Evolutionary conservation across 2,329 filamentous ascomycete species (phyloP), one percentile per base, ranked within the genome.

Genomic region (Fonsecaea multimorphosa): DNA sequence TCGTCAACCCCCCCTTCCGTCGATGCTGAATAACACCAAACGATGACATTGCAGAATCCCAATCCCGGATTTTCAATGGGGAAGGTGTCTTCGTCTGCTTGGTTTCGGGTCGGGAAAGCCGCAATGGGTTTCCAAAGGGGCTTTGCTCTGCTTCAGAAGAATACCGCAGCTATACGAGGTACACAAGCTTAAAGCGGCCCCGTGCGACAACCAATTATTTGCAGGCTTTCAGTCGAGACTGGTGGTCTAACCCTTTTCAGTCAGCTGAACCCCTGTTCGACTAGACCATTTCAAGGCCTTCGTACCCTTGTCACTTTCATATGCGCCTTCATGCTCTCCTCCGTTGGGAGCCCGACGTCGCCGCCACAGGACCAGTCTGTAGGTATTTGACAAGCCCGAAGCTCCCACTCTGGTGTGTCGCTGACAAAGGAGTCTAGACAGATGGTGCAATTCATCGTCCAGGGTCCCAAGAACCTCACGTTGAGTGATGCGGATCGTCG

Each of bases 391-490:
- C 4, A 3, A 14, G 38, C 9, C 8, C 2, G 44, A 3, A 2
- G 11, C 44, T 14, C 4, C 22, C 44, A 16, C 32, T 24, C 40
- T 24, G 22, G 14, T 14, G 27, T 51, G 38, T 31, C 32, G 27
- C 44, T 60, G 56, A 40, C 19, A 22, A 49, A 31, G 14, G 11
- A 11, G 27, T n/a, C n/a, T 46, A 34, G 36, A 19, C 53, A 12
- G 12, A 60, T 60, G 54, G 38, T 65, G 12, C 27, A 64, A 36
- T 66, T 66, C 60, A 66, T 66, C 60, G 40, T 63, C 34, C 60
- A 63, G 9, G 52, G 36, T 38, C 54, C 56, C 27, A 61, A 63
- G 11, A 58, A 56, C 24, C 59, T 51, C 46, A 46, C 34, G 19
- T 44, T 66, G 60, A 66, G 59, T 14, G 60, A 63, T 1, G 29